Conservation (phyloP, 2,329 filamentous ascomycete species). For the Venturia asperata region DNA sequence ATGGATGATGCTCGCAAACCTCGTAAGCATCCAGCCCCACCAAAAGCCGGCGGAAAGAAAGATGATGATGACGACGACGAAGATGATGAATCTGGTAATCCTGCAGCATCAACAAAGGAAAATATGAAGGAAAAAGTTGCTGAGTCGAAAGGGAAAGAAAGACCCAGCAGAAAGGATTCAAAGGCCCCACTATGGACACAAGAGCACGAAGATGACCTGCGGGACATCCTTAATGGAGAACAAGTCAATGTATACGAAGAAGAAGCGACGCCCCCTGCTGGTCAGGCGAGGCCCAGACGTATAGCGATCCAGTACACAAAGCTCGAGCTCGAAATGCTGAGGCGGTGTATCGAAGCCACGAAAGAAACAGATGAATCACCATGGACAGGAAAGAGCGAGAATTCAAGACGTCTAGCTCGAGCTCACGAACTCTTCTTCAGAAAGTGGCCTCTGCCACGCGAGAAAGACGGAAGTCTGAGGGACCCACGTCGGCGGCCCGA, state of each 20-base stretch:
- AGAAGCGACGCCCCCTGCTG: not conserved
- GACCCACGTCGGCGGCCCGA: not conserved
- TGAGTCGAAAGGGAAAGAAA: not conserved
- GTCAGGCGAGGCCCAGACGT: not conserved
- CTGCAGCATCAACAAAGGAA: not conserved
- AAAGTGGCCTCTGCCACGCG: not conserved
- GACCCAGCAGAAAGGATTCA: not conserved
- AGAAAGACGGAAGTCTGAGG: not conserved
- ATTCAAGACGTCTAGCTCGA: not conserved
- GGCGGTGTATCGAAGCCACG: not conserved
- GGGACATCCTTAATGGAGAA: not conserved
- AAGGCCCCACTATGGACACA: not conserved
- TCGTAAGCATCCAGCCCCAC: not conserved
- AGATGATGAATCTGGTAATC: not conserved
- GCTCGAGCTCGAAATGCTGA: not conserved
- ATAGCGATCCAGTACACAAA: not conserved
- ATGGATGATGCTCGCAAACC: not conserved
- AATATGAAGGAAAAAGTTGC: no score
- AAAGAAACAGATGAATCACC: not conserved
- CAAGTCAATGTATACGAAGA: not conserved
- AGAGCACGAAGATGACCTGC: not conserved
- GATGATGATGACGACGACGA: not conserved
- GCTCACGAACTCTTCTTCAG: not conserved
- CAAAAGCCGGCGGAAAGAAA: not conserved
- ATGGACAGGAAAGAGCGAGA: not conserved